phyloP scores from a whole-genome alignment of 371 early-diverging fungal genomes.

The Chytridium lagenaria region DNA sequence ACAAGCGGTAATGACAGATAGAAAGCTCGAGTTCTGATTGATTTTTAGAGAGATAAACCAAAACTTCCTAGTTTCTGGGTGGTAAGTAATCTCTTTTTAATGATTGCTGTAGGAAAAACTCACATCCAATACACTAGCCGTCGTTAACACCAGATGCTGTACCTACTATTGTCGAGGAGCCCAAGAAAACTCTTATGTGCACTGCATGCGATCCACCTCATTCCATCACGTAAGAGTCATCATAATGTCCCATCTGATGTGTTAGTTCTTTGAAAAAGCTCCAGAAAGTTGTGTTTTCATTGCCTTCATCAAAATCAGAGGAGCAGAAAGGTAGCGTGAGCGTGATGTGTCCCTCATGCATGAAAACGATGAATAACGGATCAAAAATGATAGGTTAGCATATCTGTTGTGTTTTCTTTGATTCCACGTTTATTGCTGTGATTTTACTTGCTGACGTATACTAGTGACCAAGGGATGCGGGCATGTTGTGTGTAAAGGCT shows the following conservation, averaged over 20 bases:
- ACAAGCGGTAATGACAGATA: constrained; percentile 35
- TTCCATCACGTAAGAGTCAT: constrained; percentile 62
- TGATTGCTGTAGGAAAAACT: neutral
- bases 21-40: too few relatives aligned
- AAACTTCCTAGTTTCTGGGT: constrained; percentile 81
- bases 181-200: constrained; percentile 67
- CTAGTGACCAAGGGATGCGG: constrained; percentile 82
- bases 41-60: constrained; percentile 56
- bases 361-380: constrained; percentile 79
- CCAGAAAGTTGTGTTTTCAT: constrained; percentile 69
- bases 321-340: constrained; percentile 39
- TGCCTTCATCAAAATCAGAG: constrained; percentile 22
- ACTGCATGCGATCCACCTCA: constrained; percentile 73
- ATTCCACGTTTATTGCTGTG: neutral
- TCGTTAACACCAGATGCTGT: constrained; percentile 76
- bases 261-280: constrained; percentile 64
- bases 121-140: constrained; percentile 56
- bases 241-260: neutral
- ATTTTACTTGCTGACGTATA: neutral
- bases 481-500: constrained; percentile 83
- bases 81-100: constrained; percentile 52
- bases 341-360: constrained; percentile 82
- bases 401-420: neutral
- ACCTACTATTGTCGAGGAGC: constrained; percentile 58
- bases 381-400: constrained; percentile 69